Evolutionary conservation across 2,329 filamentous ascomycete genomes (phyloP).

Genomic region (Furcasterigmium furcatum): DNA sequence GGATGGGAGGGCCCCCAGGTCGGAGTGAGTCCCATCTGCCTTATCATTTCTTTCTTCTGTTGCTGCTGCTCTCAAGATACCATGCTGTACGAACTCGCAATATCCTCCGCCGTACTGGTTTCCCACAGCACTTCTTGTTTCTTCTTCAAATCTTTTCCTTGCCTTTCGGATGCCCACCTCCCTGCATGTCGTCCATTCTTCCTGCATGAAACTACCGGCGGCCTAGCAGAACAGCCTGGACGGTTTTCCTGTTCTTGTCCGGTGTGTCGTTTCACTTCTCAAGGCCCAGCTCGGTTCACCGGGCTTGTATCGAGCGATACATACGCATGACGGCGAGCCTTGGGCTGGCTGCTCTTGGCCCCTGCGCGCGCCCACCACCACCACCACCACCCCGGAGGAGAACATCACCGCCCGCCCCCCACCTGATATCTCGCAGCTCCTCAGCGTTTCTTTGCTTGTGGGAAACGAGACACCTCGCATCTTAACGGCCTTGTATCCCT

Average conservation of each 20-base stretch:
- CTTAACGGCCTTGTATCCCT: constrained; percentile 13
- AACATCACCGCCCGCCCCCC: no score
- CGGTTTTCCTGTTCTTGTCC: no score
- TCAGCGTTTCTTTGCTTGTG: background rate
- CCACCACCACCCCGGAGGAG: no score
- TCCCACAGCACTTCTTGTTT: background rate
- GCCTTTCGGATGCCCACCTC: background rate
- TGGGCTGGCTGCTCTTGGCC: no score
- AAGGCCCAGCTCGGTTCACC: no score
- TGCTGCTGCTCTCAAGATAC: background rate
- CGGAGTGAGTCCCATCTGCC: background rate
- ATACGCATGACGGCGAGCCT: no score
- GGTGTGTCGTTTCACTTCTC: no score
- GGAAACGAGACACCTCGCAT: constrained; percentile 9
- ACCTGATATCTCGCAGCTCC: no score
- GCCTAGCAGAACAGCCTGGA: background rate
- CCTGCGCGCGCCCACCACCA: no score
- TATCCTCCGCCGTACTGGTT: background rate
- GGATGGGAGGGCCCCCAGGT: background rate
- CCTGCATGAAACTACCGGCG: background rate
- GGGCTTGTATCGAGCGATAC: no score
- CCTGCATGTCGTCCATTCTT: background rate
- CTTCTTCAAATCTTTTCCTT: background rate
- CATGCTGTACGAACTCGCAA: background rate
- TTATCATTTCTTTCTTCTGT: background rate